These are phyloP conservation scores for Colletotrichum tanaceti DNA, from an alignment of 2,329 filamentous ascomycete genomes.

Conservation along the genomic window DNA sequence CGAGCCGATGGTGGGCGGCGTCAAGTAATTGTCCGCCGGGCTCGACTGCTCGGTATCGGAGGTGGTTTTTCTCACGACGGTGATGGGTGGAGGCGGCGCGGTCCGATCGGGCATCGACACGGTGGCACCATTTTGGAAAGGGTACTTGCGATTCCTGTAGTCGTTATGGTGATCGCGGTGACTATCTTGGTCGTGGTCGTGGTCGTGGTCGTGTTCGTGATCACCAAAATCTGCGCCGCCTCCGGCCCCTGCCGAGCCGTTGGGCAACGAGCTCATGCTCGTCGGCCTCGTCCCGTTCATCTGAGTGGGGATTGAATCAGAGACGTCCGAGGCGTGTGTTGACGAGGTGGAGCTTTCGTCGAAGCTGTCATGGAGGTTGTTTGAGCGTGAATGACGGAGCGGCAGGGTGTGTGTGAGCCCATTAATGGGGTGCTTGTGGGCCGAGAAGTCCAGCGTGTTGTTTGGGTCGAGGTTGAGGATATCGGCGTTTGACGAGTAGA, in stretches of 20 bases:
- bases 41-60: slow-evolving; percentile 45
- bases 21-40: slow-evolving; percentile 48
- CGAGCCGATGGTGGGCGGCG: slow-evolving; percentile 51
- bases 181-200: slow-evolving; percentile 33
- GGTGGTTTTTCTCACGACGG: slow-evolving; percentile 34
- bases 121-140: slow-evolving; percentile 43
- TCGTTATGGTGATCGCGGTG: slow-evolving; percentile 51
- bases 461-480: slow-evolving; percentile 58
- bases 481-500: slow-evolving; percentile 56
- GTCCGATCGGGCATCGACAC: slow-evolving; percentile 48
- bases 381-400: slow-evolving; percentile 56
- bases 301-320: slow-evolving; percentile 57
- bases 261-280: slow-evolving; percentile 70
- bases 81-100: slow-evolving; percentile 36
- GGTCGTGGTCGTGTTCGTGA: slow-evolving; percentile 45
- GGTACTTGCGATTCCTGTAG: slow-evolving; percentile 42
- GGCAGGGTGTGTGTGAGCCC: slow-evolving; percentile 45
- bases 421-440: slow-evolving; percentile 50
- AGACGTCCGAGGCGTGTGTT: slow-evolving; percentile 64
- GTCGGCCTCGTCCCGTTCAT: slow-evolving; percentile 56
- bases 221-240: slow-evolving; percentile 48
- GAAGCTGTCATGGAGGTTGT: slow-evolving; percentile 63
- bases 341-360: slow-evolving; percentile 67
- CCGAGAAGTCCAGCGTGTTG: slow-evolving; percentile 51
- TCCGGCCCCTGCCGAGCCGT: slow-evolving; percentile 55